Conservation (phyloP, 2,329 filamentous ascomycete genomes). For the Clonostachys byssicola region DNA sequence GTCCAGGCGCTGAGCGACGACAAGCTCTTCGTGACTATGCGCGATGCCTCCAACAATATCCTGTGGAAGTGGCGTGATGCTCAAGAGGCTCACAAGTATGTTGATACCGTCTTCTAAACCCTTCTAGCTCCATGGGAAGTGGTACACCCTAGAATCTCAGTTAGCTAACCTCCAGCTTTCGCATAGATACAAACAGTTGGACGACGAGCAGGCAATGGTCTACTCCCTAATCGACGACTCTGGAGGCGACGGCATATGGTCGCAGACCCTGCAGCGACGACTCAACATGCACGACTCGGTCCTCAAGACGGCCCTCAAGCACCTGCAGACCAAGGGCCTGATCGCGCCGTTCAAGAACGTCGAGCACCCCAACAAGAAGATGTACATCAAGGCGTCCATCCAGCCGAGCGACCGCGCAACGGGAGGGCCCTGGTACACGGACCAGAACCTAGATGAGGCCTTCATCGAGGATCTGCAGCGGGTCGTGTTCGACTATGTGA, state of each 20-base stretch:
- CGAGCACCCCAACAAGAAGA: conserved; percentile 86
- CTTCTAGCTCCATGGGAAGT: too few species aligned
- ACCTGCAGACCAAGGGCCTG: conserved; percentile 74
- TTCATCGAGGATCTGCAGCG: conserved; percentile 77
- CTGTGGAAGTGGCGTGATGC: conserved; percentile 54
- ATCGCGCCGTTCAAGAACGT: conserved; percentile 90
- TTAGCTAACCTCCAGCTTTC: too few species aligned
- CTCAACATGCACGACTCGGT: conserved; percentile 81
- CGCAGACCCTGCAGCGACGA: conserved; percentile 74
- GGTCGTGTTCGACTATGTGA: conserved; percentile 71
- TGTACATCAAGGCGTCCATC: conserved; percentile 88
- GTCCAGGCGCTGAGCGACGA: conserved; percentile 56
- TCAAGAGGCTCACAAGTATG: conserved; percentile 59
- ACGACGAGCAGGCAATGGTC: conserved; percentile 77
- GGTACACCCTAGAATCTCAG: too few species aligned
- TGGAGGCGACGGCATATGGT: conserved; percentile 85
- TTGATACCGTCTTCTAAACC: not conserved
- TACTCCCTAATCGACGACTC: conserved; percentile 87
- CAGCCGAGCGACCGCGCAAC: conserved; percentile 86
- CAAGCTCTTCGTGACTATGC: conserved; percentile 48
- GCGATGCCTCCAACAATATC: conserved; percentile 31
- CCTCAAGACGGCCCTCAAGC: conserved; percentile 78
- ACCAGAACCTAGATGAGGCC: conserved; percentile 82
- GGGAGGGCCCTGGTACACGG: conserved; percentile 91
- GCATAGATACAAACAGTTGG: conserved; percentile 11